phyloP scores from a whole-genome alignment of 1,139 yeast genomes.

The Debaryomyces fabryi region DNA sequence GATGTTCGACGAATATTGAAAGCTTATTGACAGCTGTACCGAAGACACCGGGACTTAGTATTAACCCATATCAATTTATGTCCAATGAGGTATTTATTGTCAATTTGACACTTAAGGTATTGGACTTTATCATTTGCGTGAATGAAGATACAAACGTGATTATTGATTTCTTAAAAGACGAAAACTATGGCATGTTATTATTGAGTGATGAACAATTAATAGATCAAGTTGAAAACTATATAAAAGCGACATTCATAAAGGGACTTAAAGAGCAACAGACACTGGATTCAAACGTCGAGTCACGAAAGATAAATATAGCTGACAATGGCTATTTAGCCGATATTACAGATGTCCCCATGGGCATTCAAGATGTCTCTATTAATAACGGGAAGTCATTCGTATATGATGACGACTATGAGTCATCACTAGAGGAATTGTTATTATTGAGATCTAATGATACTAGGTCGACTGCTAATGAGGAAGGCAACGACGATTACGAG shows the following conservation, averaged over 20 bases:
- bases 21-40: background rate
- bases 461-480: constrained; percentile 18
- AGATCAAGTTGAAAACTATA: constrained; percentile 32
- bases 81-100: constrained; percentile 39
- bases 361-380: constrained; percentile 15
- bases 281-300: background rate
- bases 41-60: background rate
- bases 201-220: constrained; percentile 34
- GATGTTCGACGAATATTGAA: constrained; percentile 14
- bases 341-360: background rate
- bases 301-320: background rate
- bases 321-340: background rate
- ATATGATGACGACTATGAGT: constrained; percentile 23
- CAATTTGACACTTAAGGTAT: constrained; percentile 27
- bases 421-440: constrained; percentile 26
- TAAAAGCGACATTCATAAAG: constrained; percentile 19
- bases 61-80: constrained; percentile 5
- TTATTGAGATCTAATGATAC: constrained; percentile 27
- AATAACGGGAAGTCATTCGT: constrained; percentile 12
- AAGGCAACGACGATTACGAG: constrained; percentile 9
- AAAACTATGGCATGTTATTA: constrained; percentile 31
- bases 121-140: constrained; percentile 22
- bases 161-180: constrained; percentile 37
- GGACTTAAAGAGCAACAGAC: constrained; percentile 13
- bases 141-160: constrained; percentile 16